phyloP scores from a whole-genome alignment of 129 eudicot species.

The Gnaphalium uliginosum region DNA sequence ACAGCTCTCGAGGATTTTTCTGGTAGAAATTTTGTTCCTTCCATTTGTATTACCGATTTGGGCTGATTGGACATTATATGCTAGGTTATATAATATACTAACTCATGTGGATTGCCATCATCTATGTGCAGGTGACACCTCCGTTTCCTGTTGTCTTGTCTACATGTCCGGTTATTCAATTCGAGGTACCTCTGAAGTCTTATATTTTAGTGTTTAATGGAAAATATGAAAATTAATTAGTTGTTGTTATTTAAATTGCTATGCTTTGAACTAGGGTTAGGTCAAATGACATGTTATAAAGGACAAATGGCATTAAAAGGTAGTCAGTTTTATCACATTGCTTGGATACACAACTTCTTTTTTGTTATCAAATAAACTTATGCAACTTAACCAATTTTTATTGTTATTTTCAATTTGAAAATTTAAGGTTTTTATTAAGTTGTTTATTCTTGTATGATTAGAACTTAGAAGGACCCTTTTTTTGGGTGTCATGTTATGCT shows the following conservation, averaged over 20 bases:
- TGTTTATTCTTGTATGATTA: too few relatives aligned
- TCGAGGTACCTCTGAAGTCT: constrained; percentile 59
- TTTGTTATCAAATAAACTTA: too few relatives aligned
- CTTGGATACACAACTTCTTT: background rate
- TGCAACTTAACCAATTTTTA: background rate
- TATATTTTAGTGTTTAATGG: constrained; percentile 7
- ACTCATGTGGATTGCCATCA: background rate
- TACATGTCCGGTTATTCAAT: constrained; percentile 73
- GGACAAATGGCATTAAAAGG: background rate
- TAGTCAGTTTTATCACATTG: background rate
- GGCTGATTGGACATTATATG: background rate
- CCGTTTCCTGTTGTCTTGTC: constrained; percentile 72
- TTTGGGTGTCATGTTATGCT: too few relatives aligned
- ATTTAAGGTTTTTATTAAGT: background rate
- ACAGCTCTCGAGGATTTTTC: constrained; percentile 89
- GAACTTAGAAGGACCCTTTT: too few relatives aligned
- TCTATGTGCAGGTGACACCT: constrained; percentile 74
- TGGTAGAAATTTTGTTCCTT: constrained; percentile 47
- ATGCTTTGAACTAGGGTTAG: background rate
- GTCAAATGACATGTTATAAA: background rate
- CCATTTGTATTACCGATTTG: background rate
- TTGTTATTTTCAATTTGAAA: background rate
- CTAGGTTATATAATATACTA: background rate
- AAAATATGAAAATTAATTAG: background rate
- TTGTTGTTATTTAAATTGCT: constrained; percentile 10